Evolutionary conservation across 2,329 filamentous ascomycete genomes (phyloP), one percentile per base, ranked within the genome.

Genomic region (Saccharata proteae): DNA sequence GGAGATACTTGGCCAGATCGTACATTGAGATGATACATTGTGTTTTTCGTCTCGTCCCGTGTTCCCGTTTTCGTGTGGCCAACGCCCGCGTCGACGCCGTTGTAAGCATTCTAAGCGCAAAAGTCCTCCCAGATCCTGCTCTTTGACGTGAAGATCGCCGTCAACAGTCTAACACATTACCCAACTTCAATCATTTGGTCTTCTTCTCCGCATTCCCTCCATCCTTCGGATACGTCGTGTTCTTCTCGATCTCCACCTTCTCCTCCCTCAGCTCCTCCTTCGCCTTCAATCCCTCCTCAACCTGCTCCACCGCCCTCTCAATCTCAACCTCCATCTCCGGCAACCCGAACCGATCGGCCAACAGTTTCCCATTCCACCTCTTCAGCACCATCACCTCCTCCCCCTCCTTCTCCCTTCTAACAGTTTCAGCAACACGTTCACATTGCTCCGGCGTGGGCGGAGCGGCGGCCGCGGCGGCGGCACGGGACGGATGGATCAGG

Each of bases 321-420:
- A 68, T 64, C 44, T 68, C 64, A n/a, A 66, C 53, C 38, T 66
- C 59, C 61, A 68, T 64, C 32, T 65, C 64, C 1, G 64, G 61
- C 15, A 67, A 46, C 6, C 58, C 41, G 39, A 65, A 64, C 4
- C 53, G 50, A 39, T 67, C 61, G 5, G 64, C 64, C 15, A 67
- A 54, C n/a, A 66, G 46, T 41, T 65, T 64, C 27, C 61, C 63
- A 35, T 65, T 66, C 62, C 62, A 67, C 9, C 52, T 45, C 39
- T 61, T 57, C 29, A 68, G 44, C 9, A 68, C 50, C 62, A 67
- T 62, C 24, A 61, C 58, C 31, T 67, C 63, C 34, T 61, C 52
- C 4, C 42, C 47, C 14, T 53, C 58, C 18, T 48, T 51, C 30
- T 59, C 55, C 30, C 48, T 42, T 29, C 57, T 48, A 9, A 63